A percentile compares a stretch with the other conserved stretches of the same genome.
Conservation (phyloP, 768 basidiomycete species). For the Boletus fagicola region DNA sequence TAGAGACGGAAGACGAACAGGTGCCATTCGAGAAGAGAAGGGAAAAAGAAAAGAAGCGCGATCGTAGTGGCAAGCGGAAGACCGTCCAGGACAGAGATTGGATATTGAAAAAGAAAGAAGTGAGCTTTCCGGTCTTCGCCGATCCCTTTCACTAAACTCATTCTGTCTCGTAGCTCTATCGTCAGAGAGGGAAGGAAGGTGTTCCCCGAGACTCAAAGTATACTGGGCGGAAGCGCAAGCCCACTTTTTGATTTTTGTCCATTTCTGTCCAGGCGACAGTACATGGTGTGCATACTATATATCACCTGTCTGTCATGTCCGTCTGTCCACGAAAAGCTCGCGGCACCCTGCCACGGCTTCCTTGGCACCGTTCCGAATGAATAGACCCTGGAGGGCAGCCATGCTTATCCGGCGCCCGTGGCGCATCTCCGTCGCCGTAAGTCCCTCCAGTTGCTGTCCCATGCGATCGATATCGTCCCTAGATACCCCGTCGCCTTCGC, state of each 20-base stretch:
- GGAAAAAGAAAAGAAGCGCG: slow-evolving; percentile 57
- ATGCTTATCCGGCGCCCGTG: slow-evolving; percentile 75
- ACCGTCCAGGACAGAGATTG: slow-evolving; percentile 78
- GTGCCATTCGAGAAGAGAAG: slow-evolving; percentile 78
- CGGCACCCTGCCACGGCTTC: slow-evolving; percentile 53
- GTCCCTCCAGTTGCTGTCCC: slow-evolving; percentile 49
- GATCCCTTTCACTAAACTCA: slow-evolving; percentile 2
- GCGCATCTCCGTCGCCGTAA: slow-evolving; percentile 53
- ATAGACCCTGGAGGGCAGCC: slow-evolving; percentile 94
- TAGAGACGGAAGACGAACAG: slow-evolving; percentile 66
- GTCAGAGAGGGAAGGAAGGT: slow-evolving; percentile 78
- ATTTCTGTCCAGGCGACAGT: background rate
- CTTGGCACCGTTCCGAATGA: slow-evolving; percentile 70
- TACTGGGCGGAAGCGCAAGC: slow-evolving; percentile 85
- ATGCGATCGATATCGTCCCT: slow-evolving; percentile 43
- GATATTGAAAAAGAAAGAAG: slow-evolving; percentile 98
- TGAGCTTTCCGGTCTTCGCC: slow-evolving; percentile 31
- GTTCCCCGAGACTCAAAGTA: slow-evolving; percentile 87
- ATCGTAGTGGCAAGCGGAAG: slow-evolving; percentile 68
- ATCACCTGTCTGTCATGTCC: slow-evolving; percentile 24
- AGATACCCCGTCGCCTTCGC: slow-evolving; percentile 39
- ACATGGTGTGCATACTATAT: slow-evolving; percentile 10
- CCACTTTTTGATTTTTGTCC: slow-evolving; percentile 56
- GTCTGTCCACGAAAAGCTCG: slow-evolving; percentile 38
- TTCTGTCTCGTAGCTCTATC: slow-evolving; percentile 57